Conservation (phyloP, 345 rosid species). For the Eucalyptus pauciflora region DNA sequence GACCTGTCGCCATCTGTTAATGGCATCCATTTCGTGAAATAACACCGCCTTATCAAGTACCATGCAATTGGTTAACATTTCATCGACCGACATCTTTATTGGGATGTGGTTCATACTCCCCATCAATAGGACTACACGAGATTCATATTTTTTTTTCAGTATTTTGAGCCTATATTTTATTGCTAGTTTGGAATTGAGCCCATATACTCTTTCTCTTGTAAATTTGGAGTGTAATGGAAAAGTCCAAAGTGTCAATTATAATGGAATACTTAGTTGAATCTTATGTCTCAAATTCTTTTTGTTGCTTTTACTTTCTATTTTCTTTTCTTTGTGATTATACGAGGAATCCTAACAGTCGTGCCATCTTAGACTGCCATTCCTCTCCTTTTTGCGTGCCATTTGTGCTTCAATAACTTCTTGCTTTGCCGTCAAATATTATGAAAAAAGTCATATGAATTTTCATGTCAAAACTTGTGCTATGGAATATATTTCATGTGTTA, state of each 20-base stretch:
- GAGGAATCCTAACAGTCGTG: not conserved
- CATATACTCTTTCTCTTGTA: not conserved
- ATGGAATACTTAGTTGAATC: not conserved
- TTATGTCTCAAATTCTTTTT: too few species aligned
- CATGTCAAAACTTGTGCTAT: not conserved
- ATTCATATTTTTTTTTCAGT: fast-evolving
- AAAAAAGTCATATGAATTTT: not conserved
- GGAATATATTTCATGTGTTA: not conserved
- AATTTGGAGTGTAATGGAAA: not conserved
- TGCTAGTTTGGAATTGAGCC: too few species aligned
- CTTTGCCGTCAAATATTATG: not conserved
- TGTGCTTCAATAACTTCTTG: not conserved
- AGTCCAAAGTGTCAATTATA: too few species aligned
- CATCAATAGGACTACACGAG: fast-evolving
- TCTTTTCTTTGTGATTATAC: not conserved
- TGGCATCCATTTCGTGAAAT: not conserved
- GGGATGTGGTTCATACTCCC: fast-evolving
- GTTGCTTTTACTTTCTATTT: not conserved
- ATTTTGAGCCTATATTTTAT: too few species aligned
- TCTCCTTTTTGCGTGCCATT: not conserved
- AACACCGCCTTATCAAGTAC: not conserved
- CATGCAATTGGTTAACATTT: not conserved
- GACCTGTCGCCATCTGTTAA: not conserved
- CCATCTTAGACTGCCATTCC: not conserved
- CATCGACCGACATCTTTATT: not conserved